Evolutionary conservation across 768 basidiomycete genomes (phyloP), one percentile per base, ranked within the genome.

Genomic region (Serpula lacrymans): DNA sequence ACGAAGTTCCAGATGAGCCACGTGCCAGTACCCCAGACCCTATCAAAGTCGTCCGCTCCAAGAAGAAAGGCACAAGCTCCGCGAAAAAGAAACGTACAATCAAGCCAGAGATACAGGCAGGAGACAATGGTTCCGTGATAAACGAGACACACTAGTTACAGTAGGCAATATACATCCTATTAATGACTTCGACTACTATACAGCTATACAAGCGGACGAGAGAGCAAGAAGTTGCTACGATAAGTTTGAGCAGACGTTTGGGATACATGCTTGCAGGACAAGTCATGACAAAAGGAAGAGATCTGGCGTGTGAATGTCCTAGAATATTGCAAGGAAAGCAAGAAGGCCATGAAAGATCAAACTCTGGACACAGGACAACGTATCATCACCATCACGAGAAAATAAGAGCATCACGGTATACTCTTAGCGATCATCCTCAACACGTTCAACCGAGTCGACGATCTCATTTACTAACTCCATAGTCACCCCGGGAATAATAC

Each of bases 401-500:
- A n/a, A n/a, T n/a, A n/a, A n/a, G n/a, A n/a, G n/a, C n/a, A n/a
- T n/a, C n/a, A n/a, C n/a, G n/a, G n/a, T n/a, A n/a, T n/a, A 32
- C 34, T 47, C 55, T 34, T 57, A 43, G 24, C 37, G 74, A 31
- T 82, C 80, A 20, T 90, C 89, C 47, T 89, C 88, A 27, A 92
- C 88, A 49, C 85, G 88, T 58, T 93, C 89, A 13, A 93, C 89
- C 11, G 88, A 90, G 59, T 93, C 89, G 17, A 92, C 88, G 48
- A 93, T 91, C 65, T 96, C 94, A 55, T 90, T 88, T 39, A 96
- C 88, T 35, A 97, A 73, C 45, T 95, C 95, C 65, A 88, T 69
- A 17, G 92, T 88, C 22, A 99, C 83, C 4, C 96, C 96, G 6
- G 96, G 96, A 51, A 98, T 96, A 41, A 91, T 84, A 45, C 88